Conservation (phyloP, 306 rosid species). For the Cajanus cajan region DNA sequence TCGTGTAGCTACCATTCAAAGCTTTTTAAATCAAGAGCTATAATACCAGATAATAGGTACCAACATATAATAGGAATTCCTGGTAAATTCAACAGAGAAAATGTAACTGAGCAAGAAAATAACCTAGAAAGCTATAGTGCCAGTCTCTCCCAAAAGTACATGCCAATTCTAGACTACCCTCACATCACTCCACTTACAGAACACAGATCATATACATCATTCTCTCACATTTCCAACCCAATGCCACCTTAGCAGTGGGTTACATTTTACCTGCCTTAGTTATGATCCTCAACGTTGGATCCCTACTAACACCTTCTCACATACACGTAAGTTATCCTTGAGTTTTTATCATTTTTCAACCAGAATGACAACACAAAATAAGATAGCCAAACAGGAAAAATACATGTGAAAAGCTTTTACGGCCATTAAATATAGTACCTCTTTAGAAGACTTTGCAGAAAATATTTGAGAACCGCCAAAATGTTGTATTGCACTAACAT, state of each 20-base stretch:
- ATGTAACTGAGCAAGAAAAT: too few relatives aligned
- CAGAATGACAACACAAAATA: constrained; percentile 1
- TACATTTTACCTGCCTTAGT: neutral
- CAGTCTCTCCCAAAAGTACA: neutral
- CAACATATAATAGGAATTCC: neutral
- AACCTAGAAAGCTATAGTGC: neutral
- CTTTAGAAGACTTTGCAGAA: constrained; percentile 15
- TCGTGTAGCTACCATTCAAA: neutral
- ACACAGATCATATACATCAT: neutral
- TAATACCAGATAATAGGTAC: neutral
- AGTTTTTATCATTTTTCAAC: neutral
- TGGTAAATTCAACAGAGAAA: neutral
- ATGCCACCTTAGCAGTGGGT: neutral
- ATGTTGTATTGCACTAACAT: constrained; percentile 21
- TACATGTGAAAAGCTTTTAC: neutral
- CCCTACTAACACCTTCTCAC: neutral
- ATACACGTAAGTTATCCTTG: neutral
- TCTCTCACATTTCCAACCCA: neutral
- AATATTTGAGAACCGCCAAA: constrained; percentile 12
- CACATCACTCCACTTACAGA: neutral
- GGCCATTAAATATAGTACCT: constrained; percentile 28
- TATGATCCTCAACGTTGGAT: neutral
- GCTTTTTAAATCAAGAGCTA: neutral
- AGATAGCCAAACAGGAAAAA: neutral
- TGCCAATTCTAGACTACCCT: neutral